A percentile compares a stretch with the other conserved stretches of the same genome.
Evolutionary conservation across 495 filamentous ascomycete genomes (phyloP).

Genomic region (Jackrogersella minutella): DNA sequence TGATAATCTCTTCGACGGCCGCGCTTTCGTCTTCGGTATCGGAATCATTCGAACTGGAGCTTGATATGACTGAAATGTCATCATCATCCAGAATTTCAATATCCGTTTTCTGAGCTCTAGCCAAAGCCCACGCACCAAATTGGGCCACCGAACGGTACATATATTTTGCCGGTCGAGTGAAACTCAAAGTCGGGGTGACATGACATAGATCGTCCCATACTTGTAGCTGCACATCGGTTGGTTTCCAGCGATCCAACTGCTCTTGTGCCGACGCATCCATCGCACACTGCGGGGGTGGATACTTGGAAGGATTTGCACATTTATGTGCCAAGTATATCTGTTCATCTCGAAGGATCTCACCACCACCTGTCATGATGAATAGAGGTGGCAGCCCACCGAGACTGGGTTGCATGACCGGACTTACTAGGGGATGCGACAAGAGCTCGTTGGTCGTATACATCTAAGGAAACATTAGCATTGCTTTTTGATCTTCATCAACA

Average conservation of each 20-base stretch:
- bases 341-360: constrained; percentile 89
- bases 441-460: constrained; percentile 92
- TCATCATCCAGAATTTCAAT: constrained; percentile 86
- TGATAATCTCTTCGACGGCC: constrained; percentile 14
- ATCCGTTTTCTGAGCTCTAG: constrained; percentile 76
- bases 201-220: constrained; percentile 96
- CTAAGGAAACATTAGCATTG: constrained; percentile 40
- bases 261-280: constrained; percentile 68
- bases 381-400: constrained; percentile 89
- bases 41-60: constrained; percentile 61
- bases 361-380: constrained; percentile 84
- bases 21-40: constrained; percentile 51
- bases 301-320: constrained; percentile 79
- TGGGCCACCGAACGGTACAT: constrained; percentile 92
- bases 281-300: constrained; percentile 71
- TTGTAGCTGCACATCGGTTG: constrained; percentile 94
- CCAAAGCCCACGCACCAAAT: constrained; percentile 89
- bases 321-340: constrained; percentile 96
- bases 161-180: constrained; percentile 90
- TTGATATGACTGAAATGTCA: constrained; percentile 75
- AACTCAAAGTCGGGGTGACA: constrained; percentile 88
- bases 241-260: constrained; percentile 70
- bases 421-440: constrained; percentile 86
- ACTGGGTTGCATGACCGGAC: constrained; percentile 82
- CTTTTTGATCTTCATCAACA: neutral